Evolutionary conservation across 1,284 basidiomycete species (phyloP).

Genomic region (Phlebopus sp.): DNA sequence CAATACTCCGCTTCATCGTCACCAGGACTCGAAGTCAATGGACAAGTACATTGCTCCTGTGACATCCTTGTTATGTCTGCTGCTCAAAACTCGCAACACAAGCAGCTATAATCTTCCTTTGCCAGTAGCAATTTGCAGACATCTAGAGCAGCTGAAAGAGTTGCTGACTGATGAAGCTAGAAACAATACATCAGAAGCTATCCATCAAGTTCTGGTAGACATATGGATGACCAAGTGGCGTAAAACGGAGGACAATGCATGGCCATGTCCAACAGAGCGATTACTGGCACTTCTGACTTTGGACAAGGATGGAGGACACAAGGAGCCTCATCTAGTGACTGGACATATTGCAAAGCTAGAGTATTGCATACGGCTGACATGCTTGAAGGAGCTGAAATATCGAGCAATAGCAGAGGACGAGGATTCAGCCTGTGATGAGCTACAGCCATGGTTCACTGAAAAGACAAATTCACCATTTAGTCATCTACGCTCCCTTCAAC

Average conservation of each 20-base stretch:
- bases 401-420: not conserved
- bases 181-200: not conserved
- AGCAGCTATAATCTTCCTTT: not conserved
- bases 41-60: not conserved
- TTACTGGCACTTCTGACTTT: constrained; percentile 18
- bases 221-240: constrained; percentile 15
- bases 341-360: constrained; percentile 15
- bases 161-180: no score
- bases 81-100: not conserved
- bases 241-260: constrained; percentile 1
- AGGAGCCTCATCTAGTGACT: constrained; percentile 19
- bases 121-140: no score
- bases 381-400: constrained; percentile 17
- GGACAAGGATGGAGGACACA: constrained; percentile 17
- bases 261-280: constrained; percentile 26
- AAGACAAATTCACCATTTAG: constrained; percentile 24
- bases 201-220: constrained; percentile 2
- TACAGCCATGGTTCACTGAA: constrained; percentile 18
- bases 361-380: constrained; percentile 21
- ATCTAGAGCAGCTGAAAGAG: not conserved
- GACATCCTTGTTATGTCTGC: not conserved
- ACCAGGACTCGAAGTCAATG: not conserved
- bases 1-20: constrained; percentile 11
- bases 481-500: constrained; percentile 18
- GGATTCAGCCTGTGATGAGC: not conserved